Evolutionary conservation across 2,329 filamentous ascomycete genomes (phyloP).

Genomic region (Hypomyces perniciosus): DNA sequence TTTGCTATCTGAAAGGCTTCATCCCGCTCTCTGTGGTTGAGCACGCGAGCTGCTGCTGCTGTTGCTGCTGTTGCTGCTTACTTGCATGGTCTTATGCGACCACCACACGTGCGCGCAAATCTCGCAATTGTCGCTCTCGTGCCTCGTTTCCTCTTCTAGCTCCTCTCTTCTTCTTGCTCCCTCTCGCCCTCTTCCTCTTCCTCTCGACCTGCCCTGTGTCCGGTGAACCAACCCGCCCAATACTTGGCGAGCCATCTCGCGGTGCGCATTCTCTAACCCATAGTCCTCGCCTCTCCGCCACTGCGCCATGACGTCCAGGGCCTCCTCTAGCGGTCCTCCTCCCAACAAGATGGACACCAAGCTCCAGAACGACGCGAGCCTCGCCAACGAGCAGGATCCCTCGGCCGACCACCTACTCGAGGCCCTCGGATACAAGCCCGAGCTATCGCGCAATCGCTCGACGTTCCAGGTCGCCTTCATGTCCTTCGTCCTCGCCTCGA

Average conservation of each 20-base stretch:
- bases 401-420: slow-evolving; percentile 58
- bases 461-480: slow-evolving; percentile 67
- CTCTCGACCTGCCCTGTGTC: neutral
- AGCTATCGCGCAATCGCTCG: slow-evolving; percentile 58
- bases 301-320: slow-evolving; percentile 15
- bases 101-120: neutral
- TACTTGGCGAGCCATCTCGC: no score
- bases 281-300: neutral
- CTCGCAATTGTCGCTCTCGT: slow-evolving; percentile 6
- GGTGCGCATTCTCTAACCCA: neutral
- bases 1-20: no score
- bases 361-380: slow-evolving; percentile 19
- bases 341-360: slow-evolving; percentile 21
- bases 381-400: slow-evolving; percentile 24
- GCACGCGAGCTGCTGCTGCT: no score
- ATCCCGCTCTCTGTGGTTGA: no score
- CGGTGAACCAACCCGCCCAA: no score
- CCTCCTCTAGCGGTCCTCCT: slow-evolving; percentile 19
- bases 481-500: slow-evolving; percentile 70
- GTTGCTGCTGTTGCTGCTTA: slow-evolving; percentile 4
- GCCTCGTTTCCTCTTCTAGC: neutral
- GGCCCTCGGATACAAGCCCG: slow-evolving; percentile 60
- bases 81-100: slow-evolving; percentile 5
- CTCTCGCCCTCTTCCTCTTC: neutral
- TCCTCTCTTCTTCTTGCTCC: neutral